phyloP scores from a whole-genome alignment of 176 grass and related monocot genomes.

The Aegilops sharonensis region DNA sequence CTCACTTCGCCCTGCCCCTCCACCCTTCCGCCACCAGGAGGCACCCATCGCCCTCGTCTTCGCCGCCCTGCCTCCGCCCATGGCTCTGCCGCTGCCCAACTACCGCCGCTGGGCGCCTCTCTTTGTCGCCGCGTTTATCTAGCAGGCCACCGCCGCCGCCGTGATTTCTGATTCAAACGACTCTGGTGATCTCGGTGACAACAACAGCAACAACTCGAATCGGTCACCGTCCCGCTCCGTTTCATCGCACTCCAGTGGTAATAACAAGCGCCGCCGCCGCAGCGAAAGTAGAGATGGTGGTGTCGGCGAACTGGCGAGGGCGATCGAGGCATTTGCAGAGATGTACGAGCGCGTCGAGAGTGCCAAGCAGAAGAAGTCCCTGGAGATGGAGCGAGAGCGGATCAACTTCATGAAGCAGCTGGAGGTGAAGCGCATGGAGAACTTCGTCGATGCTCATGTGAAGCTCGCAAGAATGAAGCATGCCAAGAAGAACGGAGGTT shows the following conservation, averaged over 20 bases:
- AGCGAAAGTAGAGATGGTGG: constrained; percentile 34
- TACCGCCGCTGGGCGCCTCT: constrained; percentile 29
- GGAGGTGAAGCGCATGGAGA: constrained; percentile 91
- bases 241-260: constrained; percentile 45
- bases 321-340: constrained; percentile 74
- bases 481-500: constrained; percentile 38
- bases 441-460: constrained; percentile 78
- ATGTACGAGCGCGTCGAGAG: constrained; percentile 90
- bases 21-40: constrained; percentile 11
- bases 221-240: constrained; percentile 42
- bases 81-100: constrained; percentile 46
- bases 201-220: not conserved
- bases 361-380: constrained; percentile 63
- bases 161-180: constrained; percentile 30
- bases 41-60: constrained; percentile 14
- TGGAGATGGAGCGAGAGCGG: constrained; percentile 83
- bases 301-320: constrained; percentile 63
- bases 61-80: constrained; percentile 37
- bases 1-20: not conserved
- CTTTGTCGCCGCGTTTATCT: constrained; percentile 44
- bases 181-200: constrained; percentile 26
- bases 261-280: constrained; percentile 19
- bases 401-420: constrained; percentile 77
- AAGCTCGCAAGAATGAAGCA: constrained; percentile 76
- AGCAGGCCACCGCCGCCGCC: constrained; percentile 38